Percentiles rank a stretch among this genome's conserved stretches.
These are phyloP conservation scores for Venturia asperata DNA, from an alignment of 2,329 filamentous ascomycete species.

Conservation along the genomic window DNA sequence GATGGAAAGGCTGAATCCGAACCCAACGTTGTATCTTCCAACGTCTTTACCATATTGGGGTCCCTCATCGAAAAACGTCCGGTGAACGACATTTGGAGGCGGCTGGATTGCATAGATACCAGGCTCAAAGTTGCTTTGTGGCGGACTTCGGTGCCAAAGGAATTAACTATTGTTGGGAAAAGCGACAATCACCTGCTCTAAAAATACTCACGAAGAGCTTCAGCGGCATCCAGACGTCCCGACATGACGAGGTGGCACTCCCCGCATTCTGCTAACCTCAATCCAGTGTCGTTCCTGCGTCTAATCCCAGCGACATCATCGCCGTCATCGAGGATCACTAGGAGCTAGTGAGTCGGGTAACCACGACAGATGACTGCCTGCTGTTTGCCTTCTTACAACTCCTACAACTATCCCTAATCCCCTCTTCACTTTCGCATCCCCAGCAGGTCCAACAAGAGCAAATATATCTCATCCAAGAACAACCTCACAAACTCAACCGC, in stretches of 20 bases:
- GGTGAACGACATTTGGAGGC: too few relatives aligned
- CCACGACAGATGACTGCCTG: background rate
- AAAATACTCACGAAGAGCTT: background rate
- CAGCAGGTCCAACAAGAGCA: background rate
- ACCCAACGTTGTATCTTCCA: background rate
- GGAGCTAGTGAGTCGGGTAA: background rate
- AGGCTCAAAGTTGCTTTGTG: too few relatives aligned
- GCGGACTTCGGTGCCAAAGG: too few relatives aligned
- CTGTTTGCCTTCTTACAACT: too few relatives aligned
- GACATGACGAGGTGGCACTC: background rate
- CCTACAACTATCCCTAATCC: too few relatives aligned
- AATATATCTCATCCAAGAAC: background rate
- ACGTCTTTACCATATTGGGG: too few relatives aligned
- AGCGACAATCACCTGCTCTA: background rate
- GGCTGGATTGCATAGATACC: too few relatives aligned
- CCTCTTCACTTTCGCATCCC: background rate
- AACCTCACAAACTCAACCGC: background rate
- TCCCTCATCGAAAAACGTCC: too few relatives aligned
- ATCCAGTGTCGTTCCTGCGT: background rate
- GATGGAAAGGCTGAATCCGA: too few relatives aligned
- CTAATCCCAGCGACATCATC: background rate
- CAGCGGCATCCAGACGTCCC: background rate
- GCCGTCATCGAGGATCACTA: background rate
- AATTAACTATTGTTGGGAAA: too few relatives aligned
- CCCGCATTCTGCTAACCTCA: background rate